A percentile compares a stretch with the other conserved stretches of the same genome.
Conservation (phyloP, 495 filamentous ascomycete genomes). For the Cercophora newfieldiana region DNA sequence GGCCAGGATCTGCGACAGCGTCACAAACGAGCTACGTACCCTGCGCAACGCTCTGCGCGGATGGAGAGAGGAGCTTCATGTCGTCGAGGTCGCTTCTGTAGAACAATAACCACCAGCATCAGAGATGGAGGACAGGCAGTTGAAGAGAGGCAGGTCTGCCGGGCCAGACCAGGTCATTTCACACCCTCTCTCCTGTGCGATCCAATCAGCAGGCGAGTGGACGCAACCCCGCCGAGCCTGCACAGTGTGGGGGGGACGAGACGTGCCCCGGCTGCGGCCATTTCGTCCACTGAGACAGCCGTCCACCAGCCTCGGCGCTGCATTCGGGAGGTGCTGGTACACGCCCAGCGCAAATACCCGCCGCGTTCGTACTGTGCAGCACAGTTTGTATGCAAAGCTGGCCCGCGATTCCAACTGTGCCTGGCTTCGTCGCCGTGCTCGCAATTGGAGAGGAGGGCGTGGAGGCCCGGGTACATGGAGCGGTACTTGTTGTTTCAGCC, state of each 20-base stretch:
- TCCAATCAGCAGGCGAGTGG: slow-evolving; percentile 5
- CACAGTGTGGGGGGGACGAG: slow-evolving; percentile 8
- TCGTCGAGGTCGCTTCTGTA: neutral
- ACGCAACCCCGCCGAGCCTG: neutral
- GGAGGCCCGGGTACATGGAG: neutral
- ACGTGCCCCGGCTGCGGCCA: slow-evolving; percentile 6
- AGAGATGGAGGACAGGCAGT: neutral
- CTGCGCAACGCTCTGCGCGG: neutral
- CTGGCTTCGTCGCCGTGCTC: neutral
- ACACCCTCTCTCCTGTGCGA: slow-evolving; percentile 2
- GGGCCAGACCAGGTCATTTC: slow-evolving; percentile 9
- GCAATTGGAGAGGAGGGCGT: neutral
- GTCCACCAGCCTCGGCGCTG: slow-evolving; percentile 20
- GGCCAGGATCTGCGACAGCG: slow-evolving; percentile 1
- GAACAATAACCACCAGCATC: neutral
- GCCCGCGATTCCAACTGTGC: neutral
- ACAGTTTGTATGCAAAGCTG: neutral
- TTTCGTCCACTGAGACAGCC: slow-evolving; percentile 13
- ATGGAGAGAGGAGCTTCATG: neutral
- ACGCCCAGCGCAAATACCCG: slow-evolving; percentile 10
- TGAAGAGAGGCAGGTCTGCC: neutral
- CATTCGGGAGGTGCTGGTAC: slow-evolving; percentile 19
- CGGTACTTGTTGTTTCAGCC: neutral
- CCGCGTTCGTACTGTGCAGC: slow-evolving; percentile 9
- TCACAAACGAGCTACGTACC: neutral